Conservation (phyloP, 2,329 filamentous ascomycete genomes). For the Boeremia lycopersici region DNA sequence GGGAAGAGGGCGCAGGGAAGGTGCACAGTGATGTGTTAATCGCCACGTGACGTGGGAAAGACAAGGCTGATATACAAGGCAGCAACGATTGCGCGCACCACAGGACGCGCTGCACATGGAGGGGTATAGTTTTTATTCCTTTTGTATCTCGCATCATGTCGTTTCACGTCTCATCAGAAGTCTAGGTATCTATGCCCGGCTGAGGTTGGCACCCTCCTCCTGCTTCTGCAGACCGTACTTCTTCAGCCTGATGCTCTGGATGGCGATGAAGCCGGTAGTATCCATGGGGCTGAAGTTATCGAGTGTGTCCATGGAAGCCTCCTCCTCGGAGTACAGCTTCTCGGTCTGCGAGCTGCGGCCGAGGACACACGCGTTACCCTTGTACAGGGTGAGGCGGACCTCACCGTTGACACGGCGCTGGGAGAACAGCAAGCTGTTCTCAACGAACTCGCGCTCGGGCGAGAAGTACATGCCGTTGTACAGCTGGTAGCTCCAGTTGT, state of each 20-base stretch:
- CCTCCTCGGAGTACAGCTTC: conserved; percentile 71
- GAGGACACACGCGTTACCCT: conserved; percentile 67
- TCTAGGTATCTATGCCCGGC: conserved; percentile 23
- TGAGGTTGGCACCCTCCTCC: conserved; percentile 43
- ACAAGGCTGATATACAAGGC: background rate
- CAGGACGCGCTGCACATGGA: background rate
- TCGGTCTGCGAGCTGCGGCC: conserved; percentile 67
- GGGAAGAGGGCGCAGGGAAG: background rate
- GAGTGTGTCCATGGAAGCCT: conserved; percentile 73
- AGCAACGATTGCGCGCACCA: background rate
- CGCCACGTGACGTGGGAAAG: background rate
- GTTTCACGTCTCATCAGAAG: background rate
- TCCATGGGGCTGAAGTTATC: conserved; percentile 70
- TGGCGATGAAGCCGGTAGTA: conserved; percentile 71
- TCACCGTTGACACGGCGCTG: conserved; percentile 51
- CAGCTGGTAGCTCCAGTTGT: conserved; percentile 50
- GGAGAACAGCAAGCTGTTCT: conserved; percentile 59
- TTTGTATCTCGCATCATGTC: conserved; percentile 6
- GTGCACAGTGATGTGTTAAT: background rate
- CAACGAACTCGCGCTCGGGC: conserved; percentile 72
- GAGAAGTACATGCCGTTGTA: conserved; percentile 74
- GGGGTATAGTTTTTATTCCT: conserved; percentile 11
- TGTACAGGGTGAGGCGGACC: conserved; percentile 69
- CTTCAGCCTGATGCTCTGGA: conserved; percentile 67
- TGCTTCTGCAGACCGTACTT: conserved; percentile 48